phyloP scores from a whole-genome alignment of 805 yeast species.

The Komagataella populi region DNA sequence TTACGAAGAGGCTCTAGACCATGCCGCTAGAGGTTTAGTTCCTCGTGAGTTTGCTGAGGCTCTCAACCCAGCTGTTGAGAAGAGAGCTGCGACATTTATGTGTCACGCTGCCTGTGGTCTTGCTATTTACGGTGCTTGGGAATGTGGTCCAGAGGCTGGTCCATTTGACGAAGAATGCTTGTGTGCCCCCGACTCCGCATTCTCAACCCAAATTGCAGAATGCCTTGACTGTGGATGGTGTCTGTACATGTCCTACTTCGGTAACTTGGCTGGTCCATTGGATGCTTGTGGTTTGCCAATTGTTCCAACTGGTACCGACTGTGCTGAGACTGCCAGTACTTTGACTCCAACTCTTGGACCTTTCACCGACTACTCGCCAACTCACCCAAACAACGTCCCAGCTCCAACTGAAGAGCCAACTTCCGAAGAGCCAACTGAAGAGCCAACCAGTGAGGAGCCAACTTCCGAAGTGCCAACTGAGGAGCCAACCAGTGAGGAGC shows the following conservation, averaged over 20 bases:
- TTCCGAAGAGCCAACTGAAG: not conserved
- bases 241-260: not conserved
- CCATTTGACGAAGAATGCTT: slow-evolving; percentile 3
- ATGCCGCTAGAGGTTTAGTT: not conserved
- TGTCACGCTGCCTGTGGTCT: not conserved
- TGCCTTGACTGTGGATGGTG: slow-evolving; percentile 6
- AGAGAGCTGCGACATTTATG: not conserved
- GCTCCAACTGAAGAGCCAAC: not conserved
- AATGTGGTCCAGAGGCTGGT: not conserved
- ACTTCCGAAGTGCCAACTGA: not conserved
- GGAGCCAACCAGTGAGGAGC: not conserved
- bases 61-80: not conserved
- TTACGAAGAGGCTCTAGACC: not conserved
- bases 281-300: slow-evolving; percentile 12
- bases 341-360: not conserved
- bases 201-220: not conserved
- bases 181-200: slow-evolving; percentile 6
- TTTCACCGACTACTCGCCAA: not conserved
- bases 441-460: not conserved
- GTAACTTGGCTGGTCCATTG: slow-evolving; percentile 9
- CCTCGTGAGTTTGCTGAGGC: not conserved
- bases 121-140: not conserved
- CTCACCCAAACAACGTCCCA: not conserved
- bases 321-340: not conserved
- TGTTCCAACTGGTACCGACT: slow-evolving; percentile 13